Evolutionary conservation across 2,329 filamentous ascomycete species (phyloP), one percentile per base, ranked within the genome.

Genomic region (Pestalotiopsis sp.): DNA sequence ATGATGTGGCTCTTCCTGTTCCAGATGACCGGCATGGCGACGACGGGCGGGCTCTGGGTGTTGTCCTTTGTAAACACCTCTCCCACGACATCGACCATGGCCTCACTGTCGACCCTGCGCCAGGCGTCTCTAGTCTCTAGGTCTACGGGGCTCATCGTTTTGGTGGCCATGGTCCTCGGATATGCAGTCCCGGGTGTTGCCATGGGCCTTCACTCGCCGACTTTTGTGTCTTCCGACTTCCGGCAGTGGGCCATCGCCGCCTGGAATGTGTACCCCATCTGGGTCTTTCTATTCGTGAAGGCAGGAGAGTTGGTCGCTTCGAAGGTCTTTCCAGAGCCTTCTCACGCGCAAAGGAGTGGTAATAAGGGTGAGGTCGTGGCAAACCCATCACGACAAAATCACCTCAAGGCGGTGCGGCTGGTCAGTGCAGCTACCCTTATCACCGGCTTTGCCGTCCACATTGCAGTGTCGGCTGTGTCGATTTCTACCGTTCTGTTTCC

Each of bases 261-360:
- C 17, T 69, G 68, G 68, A 69, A 69, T 14, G 6, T 58, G 41
- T 79, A 66, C 61, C 61, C 61, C 23, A 41, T 63, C 23, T 27
- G 61, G 20, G 41, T 63, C 38, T 63, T 31, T 45, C 4, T 31
- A 41, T 7, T 63, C 61, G 61, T 63, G 2, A 27, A 63, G 27
- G 13, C 41, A 4, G 61, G 14, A 41, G 61, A 63, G 61, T 31
- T 31, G 14, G n/a, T 63, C 2, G 40, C 27, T 27, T 41, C 12
- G 17, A 14, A 4, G 27, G 2, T 63, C 27, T 45, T 41, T 31
- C 36, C 61, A 13, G 58, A 17, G 3, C 25, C 25, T 25, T 25
- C 25, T 25, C 25, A 25, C 25, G 25, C 25, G 25, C 25, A 25
- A 25, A 25, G 25, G 3, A 25, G 25, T 25, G 61, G 27, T 41